A percentile compares a stretch with the other conserved stretches of the same genome.
These are phyloP conservation scores for Stagonosporopsis vannaccii DNA, from an alignment of 2,329 filamentous ascomycete genomes.

Conservation along the genomic window DNA sequence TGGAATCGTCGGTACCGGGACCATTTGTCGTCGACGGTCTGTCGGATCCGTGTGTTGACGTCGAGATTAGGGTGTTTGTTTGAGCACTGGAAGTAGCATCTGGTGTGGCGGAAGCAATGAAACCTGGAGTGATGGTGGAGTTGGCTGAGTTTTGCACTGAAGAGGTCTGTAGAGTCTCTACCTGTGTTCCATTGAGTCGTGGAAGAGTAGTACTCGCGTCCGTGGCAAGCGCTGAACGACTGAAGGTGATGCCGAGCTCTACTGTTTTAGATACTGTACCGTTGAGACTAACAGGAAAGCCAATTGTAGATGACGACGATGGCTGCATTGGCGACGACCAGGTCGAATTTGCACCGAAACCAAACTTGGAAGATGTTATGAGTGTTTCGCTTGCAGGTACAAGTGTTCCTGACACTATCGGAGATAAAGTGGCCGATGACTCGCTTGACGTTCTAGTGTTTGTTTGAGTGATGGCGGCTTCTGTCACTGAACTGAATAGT, in stretches of 20 bases:
- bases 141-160: not conserved
- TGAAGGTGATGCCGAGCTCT: constrained; percentile 11
- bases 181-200: constrained; percentile 5
- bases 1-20: not conserved
- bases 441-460: not conserved
- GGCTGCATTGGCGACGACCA: not conserved
- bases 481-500: constrained; percentile 5
- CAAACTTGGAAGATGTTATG: not conserved
- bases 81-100: not conserved
- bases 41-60: not conserved
- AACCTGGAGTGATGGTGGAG: not conserved
- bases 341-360: not conserved
- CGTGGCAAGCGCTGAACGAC: constrained; percentile 6
- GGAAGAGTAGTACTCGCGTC: not conserved
- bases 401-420: not conserved
- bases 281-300: not conserved
- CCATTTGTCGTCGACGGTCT: not conserved
- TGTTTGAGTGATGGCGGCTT: constrained; percentile 2
- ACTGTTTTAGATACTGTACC: not conserved
- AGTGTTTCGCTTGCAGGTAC: constrained; percentile 12
- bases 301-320: not conserved
- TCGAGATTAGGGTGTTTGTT: not conserved
- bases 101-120: not conserved
- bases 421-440: not conserved
- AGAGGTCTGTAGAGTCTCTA: constrained; percentile 5